Conservation (phyloP, 2,329 filamentous ascomycete genomes). For the Leptographium galeiforme region DNA sequence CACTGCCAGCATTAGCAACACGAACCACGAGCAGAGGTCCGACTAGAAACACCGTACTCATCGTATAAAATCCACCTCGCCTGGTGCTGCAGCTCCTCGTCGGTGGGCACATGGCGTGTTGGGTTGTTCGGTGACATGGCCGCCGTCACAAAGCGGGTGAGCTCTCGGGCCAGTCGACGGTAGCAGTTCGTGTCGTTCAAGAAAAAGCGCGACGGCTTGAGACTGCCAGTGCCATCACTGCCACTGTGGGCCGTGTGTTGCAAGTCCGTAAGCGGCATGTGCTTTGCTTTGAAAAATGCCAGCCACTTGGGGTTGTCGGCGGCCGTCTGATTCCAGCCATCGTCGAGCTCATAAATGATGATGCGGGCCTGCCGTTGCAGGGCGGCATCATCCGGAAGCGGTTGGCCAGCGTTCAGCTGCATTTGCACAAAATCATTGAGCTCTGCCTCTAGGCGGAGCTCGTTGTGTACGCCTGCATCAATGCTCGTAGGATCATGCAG, state of each 20-base stretch:
- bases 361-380: slow-evolving; percentile 44
- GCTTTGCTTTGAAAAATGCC: slow-evolving; percentile 35
- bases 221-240: background rate
- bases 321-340: slow-evolving; percentile 51
- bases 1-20: slow-evolving; percentile 21
- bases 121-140: slow-evolving; percentile 48
- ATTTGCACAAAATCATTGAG: slow-evolving; percentile 36
- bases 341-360: slow-evolving; percentile 49
- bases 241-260: background rate
- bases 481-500: slow-evolving; percentile 37
- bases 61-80: slow-evolving; percentile 50
- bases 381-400: slow-evolving; percentile 35
- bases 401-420: slow-evolving; percentile 29
- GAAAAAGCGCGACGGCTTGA: slow-evolving; percentile 28
- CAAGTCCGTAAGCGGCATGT: background rate
- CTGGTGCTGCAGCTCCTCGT: slow-evolving; percentile 51
- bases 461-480: slow-evolving; percentile 47
- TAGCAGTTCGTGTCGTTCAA: slow-evolving; percentile 49
- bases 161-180: slow-evolving; percentile 37
- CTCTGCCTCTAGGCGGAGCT: slow-evolving; percentile 41
- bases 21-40: background rate
- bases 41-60: slow-evolving; percentile 29
- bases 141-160: slow-evolving; percentile 37
- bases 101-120: slow-evolving; percentile 42
- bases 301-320: slow-evolving; percentile 44